phyloP scores from a whole-genome alignment of 2,329 filamentous ascomycete species.

The Hypomyces rosellus region DNA sequence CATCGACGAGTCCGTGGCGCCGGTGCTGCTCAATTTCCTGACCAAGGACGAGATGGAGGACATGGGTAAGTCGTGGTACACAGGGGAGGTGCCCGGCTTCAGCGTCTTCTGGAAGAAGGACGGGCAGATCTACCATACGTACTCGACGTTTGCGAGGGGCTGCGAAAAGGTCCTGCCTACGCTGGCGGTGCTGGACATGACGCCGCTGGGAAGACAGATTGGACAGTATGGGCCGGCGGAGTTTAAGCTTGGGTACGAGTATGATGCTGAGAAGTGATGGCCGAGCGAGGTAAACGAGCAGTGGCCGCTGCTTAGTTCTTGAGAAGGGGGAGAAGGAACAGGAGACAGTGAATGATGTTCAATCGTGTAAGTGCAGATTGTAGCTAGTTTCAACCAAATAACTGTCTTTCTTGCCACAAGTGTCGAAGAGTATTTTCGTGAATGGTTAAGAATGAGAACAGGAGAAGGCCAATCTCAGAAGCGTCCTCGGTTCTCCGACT shows the following conservation, averaged over 20 bases:
- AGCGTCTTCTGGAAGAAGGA: constrained; percentile 30
- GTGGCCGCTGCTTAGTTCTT: too few relatives aligned
- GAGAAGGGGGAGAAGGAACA: too few relatives aligned
- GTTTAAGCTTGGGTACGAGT: constrained; percentile 23
- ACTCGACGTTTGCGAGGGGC: constrained; percentile 29
- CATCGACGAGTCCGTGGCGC: constrained; percentile 21
- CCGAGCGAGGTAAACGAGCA: too few relatives aligned
- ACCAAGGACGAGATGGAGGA: constrained; percentile 19
- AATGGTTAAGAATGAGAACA: too few relatives aligned
- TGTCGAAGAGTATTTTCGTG: too few relatives aligned
- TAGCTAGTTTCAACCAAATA: too few relatives aligned
- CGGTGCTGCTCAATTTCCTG: constrained; percentile 22
- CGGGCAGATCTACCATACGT: constrained; percentile 31
- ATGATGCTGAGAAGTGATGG: constrained; percentile 7
- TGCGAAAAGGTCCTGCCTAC: constrained; percentile 25
- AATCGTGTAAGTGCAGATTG: too few relatives aligned
- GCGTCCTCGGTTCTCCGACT: too few relatives aligned
- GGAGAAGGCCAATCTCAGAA: too few relatives aligned
- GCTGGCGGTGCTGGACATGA: constrained; percentile 27
- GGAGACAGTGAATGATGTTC: too few relatives aligned
- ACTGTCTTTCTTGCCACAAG: too few relatives aligned
- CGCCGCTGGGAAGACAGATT: constrained; percentile 28
- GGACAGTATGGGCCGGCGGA: constrained; percentile 18
- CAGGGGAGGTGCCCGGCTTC: constrained; percentile 30
- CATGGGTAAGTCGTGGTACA: constrained; percentile 21